Evolutionary conservation across 2,329 filamentous ascomycete genomes (phyloP).

Genomic region (Trichoderma atroviride): DNA sequence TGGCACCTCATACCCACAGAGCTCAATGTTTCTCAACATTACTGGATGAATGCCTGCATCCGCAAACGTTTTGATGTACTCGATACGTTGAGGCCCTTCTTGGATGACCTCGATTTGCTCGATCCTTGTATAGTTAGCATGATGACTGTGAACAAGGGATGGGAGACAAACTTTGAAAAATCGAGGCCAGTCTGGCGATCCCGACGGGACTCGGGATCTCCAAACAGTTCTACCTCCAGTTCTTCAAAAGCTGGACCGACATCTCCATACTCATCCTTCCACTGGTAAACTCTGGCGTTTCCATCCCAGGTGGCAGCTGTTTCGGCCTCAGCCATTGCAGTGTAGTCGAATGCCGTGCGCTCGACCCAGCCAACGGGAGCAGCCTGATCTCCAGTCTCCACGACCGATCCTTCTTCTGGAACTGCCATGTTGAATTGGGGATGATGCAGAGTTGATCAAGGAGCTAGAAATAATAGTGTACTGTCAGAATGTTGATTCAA

Average conservation of each 20-base stretch:
- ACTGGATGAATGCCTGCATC: conserved; percentile 83
- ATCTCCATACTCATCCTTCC: conserved; percentile 83
- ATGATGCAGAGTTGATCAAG: neutral
- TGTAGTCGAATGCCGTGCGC: conserved; percentile 53
- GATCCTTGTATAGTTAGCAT: conserved; percentile 50
- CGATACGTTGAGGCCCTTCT: conserved; percentile 57
- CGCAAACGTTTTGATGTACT: conserved; percentile 62
- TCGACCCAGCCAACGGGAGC: conserved; percentile 49
- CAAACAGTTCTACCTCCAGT: conserved; percentile 78
- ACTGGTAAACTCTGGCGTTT: conserved; percentile 74
- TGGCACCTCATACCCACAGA: conserved; percentile 70
- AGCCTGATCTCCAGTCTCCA: neutral
- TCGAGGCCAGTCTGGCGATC: conserved; percentile 59
- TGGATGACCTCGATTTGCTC: conserved; percentile 57
- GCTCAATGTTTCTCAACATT: conserved; percentile 74
- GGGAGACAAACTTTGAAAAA: conserved; percentile 60
- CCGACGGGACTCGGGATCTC: conserved; percentile 53
- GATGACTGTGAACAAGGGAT: neutral
- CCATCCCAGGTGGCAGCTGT: conserved; percentile 47
- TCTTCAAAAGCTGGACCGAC: conserved; percentile 71
- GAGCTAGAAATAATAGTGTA: neutral
- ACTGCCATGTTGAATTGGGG: neutral
- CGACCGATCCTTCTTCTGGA: conserved; percentile 27
- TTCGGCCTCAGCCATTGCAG: conserved; percentile 31
- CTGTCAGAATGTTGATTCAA: neutral